Evolutionary conservation across 495 filamentous ascomycete genomes (phyloP), one percentile per base, ranked within the genome.

Genomic region (Lentithecium fluviatile): DNA sequence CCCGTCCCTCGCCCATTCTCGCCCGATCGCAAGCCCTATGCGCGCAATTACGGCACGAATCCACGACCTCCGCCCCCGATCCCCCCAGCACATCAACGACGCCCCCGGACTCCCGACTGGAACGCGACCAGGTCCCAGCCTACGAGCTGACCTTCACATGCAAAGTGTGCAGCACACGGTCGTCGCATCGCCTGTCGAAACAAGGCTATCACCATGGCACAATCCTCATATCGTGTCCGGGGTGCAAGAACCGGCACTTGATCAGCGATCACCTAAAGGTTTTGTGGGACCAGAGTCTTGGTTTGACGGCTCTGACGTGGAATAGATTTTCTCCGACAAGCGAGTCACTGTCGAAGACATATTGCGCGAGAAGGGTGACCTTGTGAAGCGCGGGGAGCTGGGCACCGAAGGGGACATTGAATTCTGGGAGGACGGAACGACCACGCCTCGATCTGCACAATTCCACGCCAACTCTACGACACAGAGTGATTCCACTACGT

Each of bases 101-200:
- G 17, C 17, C 59, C 24, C 54, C 59, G 11, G 55, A 55, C 12
- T 56, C 69, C 1, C 54, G 67, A 20, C 69, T 61, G 12, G 56
- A 64, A 7, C 66, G 64, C 11, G 73, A 80, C 37, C 57, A 65
- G 45, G 80, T 86, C 58, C 89, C 90, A 17, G 80, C 85, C 37
- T 98, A 97, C 76, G 77, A 88, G 48, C 78, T 97, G 24, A 86
- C 83, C 11, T 96, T 99, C 71, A 99, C 95, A 60, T 99, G 94
- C 82, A 86, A 84, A 55, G 90, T 90, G 21, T 99, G 94, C 77
- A 73, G 71, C 10, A 69, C 79, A 5, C 85, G 95, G 26, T 92
- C 89, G 5, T 75, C 81, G 2, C 94, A 97, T 70, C 78, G 73
- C 10, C 77, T 99, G 58, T 88, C 88, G 21, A 96, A 97, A 74